phyloP scores from a whole-genome alignment of 352 stramenopile species.

The Phytophthora vignae region DNA sequence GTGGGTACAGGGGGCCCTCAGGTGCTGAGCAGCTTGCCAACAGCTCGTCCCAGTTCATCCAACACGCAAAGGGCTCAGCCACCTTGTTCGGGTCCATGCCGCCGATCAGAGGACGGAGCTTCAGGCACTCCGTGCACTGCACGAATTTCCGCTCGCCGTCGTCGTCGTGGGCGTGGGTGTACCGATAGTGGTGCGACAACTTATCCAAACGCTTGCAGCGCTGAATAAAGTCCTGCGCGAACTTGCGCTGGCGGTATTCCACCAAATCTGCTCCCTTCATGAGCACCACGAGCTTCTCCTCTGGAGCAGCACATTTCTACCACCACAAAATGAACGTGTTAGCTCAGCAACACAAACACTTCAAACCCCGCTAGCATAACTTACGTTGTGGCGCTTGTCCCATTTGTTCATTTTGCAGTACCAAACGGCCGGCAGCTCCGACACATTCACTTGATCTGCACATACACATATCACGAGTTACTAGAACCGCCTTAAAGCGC shows the following conservation, averaged over 20 bases:
- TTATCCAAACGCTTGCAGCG: conserved; percentile 85
- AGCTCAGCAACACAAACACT: background rate
- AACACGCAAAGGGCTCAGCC: conserved; percentile 81
- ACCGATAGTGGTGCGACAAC: conserved; percentile 68
- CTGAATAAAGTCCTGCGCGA: conserved; percentile 69
- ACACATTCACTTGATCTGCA: conserved; percentile 81
- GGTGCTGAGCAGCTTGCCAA: conserved; percentile 82
- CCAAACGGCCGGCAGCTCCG: conserved; percentile 74
- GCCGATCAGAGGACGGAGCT: conserved; percentile 73
- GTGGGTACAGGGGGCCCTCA: conserved; percentile 47
- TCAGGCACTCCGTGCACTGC: conserved; percentile 77
- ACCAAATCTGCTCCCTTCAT: conserved; percentile 75
- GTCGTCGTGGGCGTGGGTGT: conserved; percentile 66
- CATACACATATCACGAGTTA: conserved; percentile 1
- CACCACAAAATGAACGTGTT: background rate
- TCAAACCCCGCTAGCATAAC: conserved; percentile 8
- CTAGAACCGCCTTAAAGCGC: background rate
- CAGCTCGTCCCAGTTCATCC: conserved; percentile 89
- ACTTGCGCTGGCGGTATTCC: conserved; percentile 73
- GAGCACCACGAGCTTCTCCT: conserved; percentile 73
- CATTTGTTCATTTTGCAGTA: conserved; percentile 91
- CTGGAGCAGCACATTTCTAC: conserved; percentile 77
- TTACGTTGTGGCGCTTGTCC: conserved; percentile 82
- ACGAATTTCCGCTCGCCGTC: conserved; percentile 74
- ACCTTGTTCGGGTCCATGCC: conserved; percentile 79